A percentile compares a stretch with the other conserved stretches of the same genome.
These are phyloP conservation scores for Microdochium bolleyi DNA, from an alignment of 2,329 filamentous ascomycete genomes.

Conservation along the genomic window DNA sequence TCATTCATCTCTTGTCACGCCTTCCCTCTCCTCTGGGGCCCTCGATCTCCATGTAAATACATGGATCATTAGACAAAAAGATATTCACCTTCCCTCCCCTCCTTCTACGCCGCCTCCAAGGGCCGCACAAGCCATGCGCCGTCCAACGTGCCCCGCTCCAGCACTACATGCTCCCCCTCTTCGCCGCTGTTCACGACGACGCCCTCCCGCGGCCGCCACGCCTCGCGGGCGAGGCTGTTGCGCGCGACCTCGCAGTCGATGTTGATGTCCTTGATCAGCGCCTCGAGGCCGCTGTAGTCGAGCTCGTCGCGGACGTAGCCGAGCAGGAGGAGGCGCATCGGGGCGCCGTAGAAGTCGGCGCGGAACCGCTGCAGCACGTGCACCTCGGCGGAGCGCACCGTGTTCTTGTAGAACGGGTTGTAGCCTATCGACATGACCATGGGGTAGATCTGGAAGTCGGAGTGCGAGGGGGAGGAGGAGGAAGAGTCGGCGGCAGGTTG, in stretches of 20 bases:
- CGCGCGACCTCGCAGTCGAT: conserved; percentile 80
- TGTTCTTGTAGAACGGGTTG: conserved; percentile 97
- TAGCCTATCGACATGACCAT: conserved; percentile 95
- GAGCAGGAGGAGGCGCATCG: conserved; percentile 71
- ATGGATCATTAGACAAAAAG: too few species aligned
- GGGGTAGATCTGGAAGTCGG: conserved; percentile 53
- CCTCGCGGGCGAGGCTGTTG: conserved; percentile 59
- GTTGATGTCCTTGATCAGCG: conserved; percentile 79
- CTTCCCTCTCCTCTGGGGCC: too few species aligned
- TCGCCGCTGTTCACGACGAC: conserved; percentile 10
- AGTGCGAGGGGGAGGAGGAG: too few species aligned
- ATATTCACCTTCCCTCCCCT: not conserved
- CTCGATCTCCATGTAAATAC: too few species aligned
- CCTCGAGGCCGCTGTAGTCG: conserved; percentile 80
- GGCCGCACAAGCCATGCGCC: conserved; percentile 17
- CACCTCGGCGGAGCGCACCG: conserved; percentile 77
- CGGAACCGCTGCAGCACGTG: conserved; percentile 75
- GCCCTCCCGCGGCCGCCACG: conserved; percentile 44
- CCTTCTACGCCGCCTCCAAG: not conserved
- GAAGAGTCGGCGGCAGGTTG: too few species aligned
- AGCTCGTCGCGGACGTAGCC: conserved; percentile 86
- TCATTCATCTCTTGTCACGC: too few species aligned
- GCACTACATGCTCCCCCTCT: not conserved
- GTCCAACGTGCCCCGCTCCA: conserved; percentile 14
- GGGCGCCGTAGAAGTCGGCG: conserved; percentile 76